Base-by-base conservation (phyloP, 768 basidiomycete species). In the Hygrophorus pudorinus region DNA sequence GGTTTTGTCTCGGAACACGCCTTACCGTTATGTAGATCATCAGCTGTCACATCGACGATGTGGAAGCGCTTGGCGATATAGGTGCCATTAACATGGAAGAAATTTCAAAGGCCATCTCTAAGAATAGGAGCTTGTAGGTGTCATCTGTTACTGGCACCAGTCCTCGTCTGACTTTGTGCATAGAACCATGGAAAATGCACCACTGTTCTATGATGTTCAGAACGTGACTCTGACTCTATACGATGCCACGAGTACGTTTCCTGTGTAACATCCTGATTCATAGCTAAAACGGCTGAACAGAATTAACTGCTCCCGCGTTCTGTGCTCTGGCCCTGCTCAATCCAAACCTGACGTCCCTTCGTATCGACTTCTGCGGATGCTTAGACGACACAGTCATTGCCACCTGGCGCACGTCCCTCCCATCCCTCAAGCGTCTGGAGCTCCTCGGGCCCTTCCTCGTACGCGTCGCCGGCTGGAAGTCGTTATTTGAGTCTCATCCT, bases 391-490 rank as follows among this genome's bases (percentile, higher is more conserved):
- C 64, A 0, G 75, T 79, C 32, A 61, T 88, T 38, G 55, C 62
- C 12, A 59, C 73, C 18, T 86, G 88, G 72, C 70, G 70, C 33
- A 68, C 62, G 4, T 71, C 73, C 0, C 70, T 99, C 24, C 80
- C 77, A 1, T 59, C 75, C 11, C 75, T 99, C 32, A 72, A 64
- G 4, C 75, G 76, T 28, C 54, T 99, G 11, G 81, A 84, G 58
- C 82, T 99, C 12, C 76, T 88, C 10, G 94, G 86, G 0, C 91
- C 91, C 2, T 92, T 89, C 63, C 78, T 91, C 17, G 83, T 96
- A 29, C 79, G 81, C 16, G 63, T 73, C 6, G 64, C 72, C 0
- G 76, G 74, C 0, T 98, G 94, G 94, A 64, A 72, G 37, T 55
- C 64, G 0, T 91, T 96, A 65, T 78, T 97, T 62, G 58, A 72